Percentiles rank a stretch among this genome's conserved stretches.
Evolutionary conservation across 106 monocot genomes (phyloP).

Genomic region (Dendrobium officinale): DNA sequence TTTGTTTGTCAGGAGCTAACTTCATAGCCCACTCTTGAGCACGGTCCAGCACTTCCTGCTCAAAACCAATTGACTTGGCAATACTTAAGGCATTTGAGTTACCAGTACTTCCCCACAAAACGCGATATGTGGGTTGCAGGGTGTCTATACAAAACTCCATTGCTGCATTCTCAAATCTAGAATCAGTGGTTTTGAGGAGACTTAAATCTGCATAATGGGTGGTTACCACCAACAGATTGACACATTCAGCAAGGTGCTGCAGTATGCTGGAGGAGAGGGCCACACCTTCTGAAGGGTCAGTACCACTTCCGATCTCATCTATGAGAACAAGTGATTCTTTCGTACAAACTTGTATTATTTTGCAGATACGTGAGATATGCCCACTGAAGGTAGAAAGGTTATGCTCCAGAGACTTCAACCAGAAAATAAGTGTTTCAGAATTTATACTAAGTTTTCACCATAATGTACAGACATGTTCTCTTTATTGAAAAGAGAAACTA

Average conservation of each 20-base stretch:
- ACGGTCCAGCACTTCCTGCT: slow-evolving; percentile 51
- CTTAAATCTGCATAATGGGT: slow-evolving; percentile 85
- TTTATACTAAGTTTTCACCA: slow-evolving; percentile 15
- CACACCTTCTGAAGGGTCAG: slow-evolving; percentile 88
- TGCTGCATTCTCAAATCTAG: slow-evolving; percentile 86
- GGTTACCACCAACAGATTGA: slow-evolving; percentile 56
- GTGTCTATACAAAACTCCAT: slow-evolving; percentile 81
- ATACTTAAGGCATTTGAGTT: slow-evolving; percentile 86
- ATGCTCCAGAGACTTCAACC: slow-evolving; percentile 85
- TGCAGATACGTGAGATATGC: slow-evolving; percentile 72
- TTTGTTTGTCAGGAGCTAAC: slow-evolving; percentile 69
- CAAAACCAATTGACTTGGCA: slow-evolving; percentile 82
- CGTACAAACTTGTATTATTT: slow-evolving; percentile 57
- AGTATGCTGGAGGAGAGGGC: slow-evolving; percentile 84
- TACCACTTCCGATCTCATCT: slow-evolving; percentile 85
- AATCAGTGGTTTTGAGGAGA: slow-evolving; percentile 42
- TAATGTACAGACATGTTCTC: slow-evolving; percentile 17
- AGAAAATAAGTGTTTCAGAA: slow-evolving; percentile 29
- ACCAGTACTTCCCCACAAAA: slow-evolving; percentile 83
- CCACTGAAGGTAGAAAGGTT: slow-evolving; percentile 87
- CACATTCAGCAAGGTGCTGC: slow-evolving; percentile 46
- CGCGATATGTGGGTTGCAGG: slow-evolving; percentile 66
- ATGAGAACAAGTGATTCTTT: slow-evolving; percentile 67
- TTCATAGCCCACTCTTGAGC: slow-evolving; percentile 74
- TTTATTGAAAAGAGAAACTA: slow-evolving; percentile 33